A percentile compares a stretch with the other conserved stretches of the same genome.
Evolutionary conservation across 306 rosid genomes (phyloP).

Genomic region (Mimosa bimucronata): DNA sequence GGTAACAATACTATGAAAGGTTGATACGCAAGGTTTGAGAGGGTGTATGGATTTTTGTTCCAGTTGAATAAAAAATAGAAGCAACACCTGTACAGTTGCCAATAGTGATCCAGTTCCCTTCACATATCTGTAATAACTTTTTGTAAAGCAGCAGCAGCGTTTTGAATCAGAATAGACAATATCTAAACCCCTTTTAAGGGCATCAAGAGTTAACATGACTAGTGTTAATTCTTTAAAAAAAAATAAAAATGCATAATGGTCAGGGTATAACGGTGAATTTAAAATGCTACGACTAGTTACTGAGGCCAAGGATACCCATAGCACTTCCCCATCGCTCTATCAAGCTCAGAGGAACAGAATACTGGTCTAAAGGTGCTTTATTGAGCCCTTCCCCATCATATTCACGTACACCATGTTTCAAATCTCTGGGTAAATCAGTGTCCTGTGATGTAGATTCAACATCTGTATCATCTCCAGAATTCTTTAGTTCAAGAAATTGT

Average conservation of each 20-base stretch:
- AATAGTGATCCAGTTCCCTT: constrained; percentile 96
- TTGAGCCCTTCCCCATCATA: constrained; percentile 13
- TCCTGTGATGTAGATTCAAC: constrained; percentile 38
- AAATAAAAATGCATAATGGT: not conserved
- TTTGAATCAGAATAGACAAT: constrained; percentile 85
- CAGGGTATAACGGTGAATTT: constrained; percentile 13
- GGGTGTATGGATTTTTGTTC: not conserved
- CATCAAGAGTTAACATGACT: constrained; percentile 14
- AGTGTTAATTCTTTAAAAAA: not conserved
- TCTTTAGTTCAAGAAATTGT: constrained; percentile 68
- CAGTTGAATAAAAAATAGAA: constrained; percentile 9
- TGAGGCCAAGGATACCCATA: constrained; percentile 89
- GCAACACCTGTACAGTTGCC: constrained; percentile 75
- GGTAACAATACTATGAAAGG: not conserved
- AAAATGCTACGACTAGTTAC: constrained; percentile 15
- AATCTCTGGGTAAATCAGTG: constrained; percentile 35
- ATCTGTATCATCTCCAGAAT: constrained; percentile 34
- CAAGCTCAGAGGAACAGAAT: constrained; percentile 71
- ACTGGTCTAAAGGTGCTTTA: constrained; percentile 49
- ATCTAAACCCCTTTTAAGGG: constrained; percentile 56
- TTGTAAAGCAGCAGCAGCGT: constrained; percentile 95
- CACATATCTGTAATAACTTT: constrained; percentile 89
- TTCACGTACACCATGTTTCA: constrained; percentile 39
- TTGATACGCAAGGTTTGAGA: not conserved
- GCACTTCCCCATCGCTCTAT: constrained; percentile 98